Evolutionary conservation across 2,329 filamentous ascomycete species (phyloP).

Genomic region (Graphilbum sp.): DNA sequence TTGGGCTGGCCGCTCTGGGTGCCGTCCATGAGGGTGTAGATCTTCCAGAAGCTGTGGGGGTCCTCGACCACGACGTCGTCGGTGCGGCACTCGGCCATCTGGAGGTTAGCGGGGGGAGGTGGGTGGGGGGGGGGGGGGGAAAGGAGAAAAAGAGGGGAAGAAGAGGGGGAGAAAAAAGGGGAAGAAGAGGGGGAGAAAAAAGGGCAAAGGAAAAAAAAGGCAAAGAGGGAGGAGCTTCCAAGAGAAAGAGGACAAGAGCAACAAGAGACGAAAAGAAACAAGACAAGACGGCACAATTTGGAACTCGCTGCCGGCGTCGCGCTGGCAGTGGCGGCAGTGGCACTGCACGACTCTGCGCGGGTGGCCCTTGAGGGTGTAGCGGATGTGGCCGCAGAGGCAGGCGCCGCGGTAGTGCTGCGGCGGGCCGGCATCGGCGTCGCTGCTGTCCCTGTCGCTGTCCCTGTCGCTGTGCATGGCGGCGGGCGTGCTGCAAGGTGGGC

Average conservation of each 20-base stretch:
- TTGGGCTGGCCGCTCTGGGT: slow-evolving; percentile 10
- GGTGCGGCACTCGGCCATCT: slow-evolving; percentile 10
- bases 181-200: not conserved
- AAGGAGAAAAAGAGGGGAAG: too few relatives aligned
- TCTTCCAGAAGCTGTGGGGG: slow-evolving; percentile 7
- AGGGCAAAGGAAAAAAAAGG: not conserved
- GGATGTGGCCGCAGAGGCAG: slow-evolving; percentile 11
- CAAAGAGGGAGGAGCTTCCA: not conserved
- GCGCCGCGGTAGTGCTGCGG: slow-evolving; percentile 5
- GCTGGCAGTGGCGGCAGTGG: slow-evolving; percentile 10
- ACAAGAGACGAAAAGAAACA: not conserved
- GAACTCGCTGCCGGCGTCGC: slow-evolving; percentile 7
- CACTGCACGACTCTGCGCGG: slow-evolving; percentile 9
- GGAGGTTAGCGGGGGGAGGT: too few relatives aligned
- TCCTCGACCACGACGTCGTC: slow-evolving; percentile 9
- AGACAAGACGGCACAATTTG: slow-evolving; percentile 6
- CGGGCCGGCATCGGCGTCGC: not conserved
- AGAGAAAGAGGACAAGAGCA: not conserved
- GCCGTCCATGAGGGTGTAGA: slow-evolving; percentile 8
- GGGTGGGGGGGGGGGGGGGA: not conserved
- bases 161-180: not conserved
- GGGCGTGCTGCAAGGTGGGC: too few relatives aligned
- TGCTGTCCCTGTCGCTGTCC: too few relatives aligned
- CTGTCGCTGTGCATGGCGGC: too few relatives aligned
- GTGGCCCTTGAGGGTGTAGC: slow-evolving; percentile 7